Percentiles rank a stretch among this genome's conserved stretches.
phyloP scores from a whole-genome alignment of 495 filamentous ascomycete genomes.

The Margaritispora aquatica region DNA sequence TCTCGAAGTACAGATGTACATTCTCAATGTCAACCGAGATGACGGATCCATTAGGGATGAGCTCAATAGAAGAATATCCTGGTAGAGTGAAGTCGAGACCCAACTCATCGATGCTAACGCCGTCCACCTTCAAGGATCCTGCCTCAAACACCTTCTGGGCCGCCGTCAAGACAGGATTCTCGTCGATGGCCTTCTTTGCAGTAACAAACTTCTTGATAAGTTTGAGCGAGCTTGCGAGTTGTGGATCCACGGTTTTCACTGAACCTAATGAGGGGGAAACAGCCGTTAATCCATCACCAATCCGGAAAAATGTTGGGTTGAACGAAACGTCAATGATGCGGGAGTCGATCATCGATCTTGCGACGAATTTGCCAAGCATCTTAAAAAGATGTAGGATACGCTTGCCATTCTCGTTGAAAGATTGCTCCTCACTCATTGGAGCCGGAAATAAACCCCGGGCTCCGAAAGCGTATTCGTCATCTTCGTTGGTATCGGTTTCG shows the following conservation, averaged over 20 bases:
- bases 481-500: slow-evolving; percentile 73
- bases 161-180: slow-evolving; percentile 53
- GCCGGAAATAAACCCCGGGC: slow-evolving; percentile 85
- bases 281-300: slow-evolving; percentile 65
- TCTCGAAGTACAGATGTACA: slow-evolving; percentile 79
- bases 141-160: slow-evolving; percentile 64
- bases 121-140: slow-evolving; percentile 64
- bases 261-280: slow-evolving; percentile 88
- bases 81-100: slow-evolving; percentile 91
- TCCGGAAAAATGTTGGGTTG: slow-evolving; percentile 96
- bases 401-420: slow-evolving; percentile 67
- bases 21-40: slow-evolving; percentile 80
- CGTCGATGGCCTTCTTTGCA: slow-evolving; percentile 74
- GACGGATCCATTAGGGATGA: slow-evolving; percentile 67
- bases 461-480: slow-evolving; percentile 81
- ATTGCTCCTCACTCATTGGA: slow-evolving; percentile 77
- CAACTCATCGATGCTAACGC: slow-evolving; percentile 74
- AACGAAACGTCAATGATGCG: slow-evolving; percentile 97
- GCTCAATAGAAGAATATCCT: slow-evolving; percentile 85
- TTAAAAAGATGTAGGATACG: slow-evolving; percentile 84
- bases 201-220: slow-evolving; percentile 81
- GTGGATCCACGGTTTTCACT: slow-evolving; percentile 81
- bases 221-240: slow-evolving; percentile 79
- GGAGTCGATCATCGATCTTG: slow-evolving; percentile 96
- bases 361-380: slow-evolving; percentile 95